Percentiles rank a stretch among this genome's conserved stretches.
Evolutionary conservation across 2,329 filamentous ascomycete genomes (phyloP).

Genomic region (Clonostachys solani): DNA sequence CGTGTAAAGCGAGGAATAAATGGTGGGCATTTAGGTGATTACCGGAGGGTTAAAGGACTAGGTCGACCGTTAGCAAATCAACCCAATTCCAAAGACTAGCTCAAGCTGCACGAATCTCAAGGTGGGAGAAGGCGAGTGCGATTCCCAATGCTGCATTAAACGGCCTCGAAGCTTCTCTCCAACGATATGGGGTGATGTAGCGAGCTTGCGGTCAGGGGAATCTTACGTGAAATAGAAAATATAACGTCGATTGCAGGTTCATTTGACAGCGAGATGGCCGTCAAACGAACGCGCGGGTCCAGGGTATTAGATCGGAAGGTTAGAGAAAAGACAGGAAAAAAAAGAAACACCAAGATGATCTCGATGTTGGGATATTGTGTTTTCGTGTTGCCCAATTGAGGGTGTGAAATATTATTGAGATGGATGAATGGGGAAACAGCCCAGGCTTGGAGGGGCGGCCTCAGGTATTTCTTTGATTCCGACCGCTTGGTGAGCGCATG

Average conservation of each 20-base stretch:
- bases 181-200: too few species aligned
- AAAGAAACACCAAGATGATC: background rate
- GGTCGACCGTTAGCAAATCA: background rate
- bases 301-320: conserved; percentile 7
- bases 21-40: conserved; percentile 84
- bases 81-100: too few species aligned
- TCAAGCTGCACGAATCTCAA: too few species aligned
- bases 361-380: background rate
- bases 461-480: conserved; percentile 2
- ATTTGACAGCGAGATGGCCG: conserved; percentile 87
- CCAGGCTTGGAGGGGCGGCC: background rate
- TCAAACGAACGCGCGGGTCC: conserved; percentile 83
- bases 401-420: background rate
- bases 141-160: too few species aligned
- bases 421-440: background rate
- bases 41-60: conserved; percentile 53
- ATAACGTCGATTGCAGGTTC: conserved; percentile 81
- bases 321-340: conserved; percentile 6
- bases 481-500: too few species aligned
- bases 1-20: conserved; percentile 65
- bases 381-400: background rate
- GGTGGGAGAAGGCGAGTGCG: too few species aligned
- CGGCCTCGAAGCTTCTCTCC: too few species aligned
- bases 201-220: conserved; percentile 1
- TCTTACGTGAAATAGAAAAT: conserved; percentile 61